Evolutionary conservation across 2,329 filamentous ascomycete genomes (phyloP).

Genomic region (Paracorniculantispora psalliotae): DNA sequence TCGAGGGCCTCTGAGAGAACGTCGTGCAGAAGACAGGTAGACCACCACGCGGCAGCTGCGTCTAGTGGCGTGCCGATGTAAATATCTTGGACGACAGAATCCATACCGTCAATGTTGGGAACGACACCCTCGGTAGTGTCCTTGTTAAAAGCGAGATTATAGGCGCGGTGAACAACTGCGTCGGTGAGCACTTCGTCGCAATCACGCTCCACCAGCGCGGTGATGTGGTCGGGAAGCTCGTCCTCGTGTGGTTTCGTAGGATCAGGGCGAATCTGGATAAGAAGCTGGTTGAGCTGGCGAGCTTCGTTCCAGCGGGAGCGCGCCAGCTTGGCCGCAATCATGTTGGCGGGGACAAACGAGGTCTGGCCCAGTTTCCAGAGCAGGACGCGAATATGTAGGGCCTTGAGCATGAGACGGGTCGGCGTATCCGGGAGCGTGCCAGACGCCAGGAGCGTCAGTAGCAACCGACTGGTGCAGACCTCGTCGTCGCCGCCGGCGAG

Average conservation of each 20-base stretch:
- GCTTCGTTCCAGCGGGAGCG: slow-evolving; percentile 78
- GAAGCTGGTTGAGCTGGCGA: slow-evolving; percentile 54
- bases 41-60: slow-evolving; percentile 88
- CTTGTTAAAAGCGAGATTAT: slow-evolving; percentile 85
- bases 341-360: slow-evolving; percentile 59
- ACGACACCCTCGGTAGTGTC: slow-evolving; percentile 64
- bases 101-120: slow-evolving; percentile 65
- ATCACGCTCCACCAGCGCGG: slow-evolving; percentile 68
- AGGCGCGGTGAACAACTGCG: slow-evolving; percentile 74
- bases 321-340: slow-evolving; percentile 68
- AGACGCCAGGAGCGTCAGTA: slow-evolving; percentile 82
- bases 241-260: slow-evolving; percentile 47
- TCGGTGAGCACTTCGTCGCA: slow-evolving; percentile 78
- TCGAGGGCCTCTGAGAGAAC: slow-evolving; percentile 61
- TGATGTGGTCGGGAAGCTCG: slow-evolving; percentile 68
- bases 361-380: slow-evolving; percentile 73
- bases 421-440: slow-evolving; percentile 82
- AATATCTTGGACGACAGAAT: slow-evolving; percentile 77
- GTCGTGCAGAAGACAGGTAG: slow-evolving; percentile 65
- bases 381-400: slow-evolving; percentile 83
- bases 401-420: slow-evolving; percentile 80
- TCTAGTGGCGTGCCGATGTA: slow-evolving; percentile 84
- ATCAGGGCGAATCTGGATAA: slow-evolving; percentile 38
- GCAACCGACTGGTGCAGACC: slow-evolving; percentile 80
- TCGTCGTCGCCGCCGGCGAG: slow-evolving; percentile 85